Evolutionary conservation across 352 stramenopile genomes (phyloP), one percentile per base, ranked within the genome.

Genomic region (Phytophthora parvispora): DNA sequence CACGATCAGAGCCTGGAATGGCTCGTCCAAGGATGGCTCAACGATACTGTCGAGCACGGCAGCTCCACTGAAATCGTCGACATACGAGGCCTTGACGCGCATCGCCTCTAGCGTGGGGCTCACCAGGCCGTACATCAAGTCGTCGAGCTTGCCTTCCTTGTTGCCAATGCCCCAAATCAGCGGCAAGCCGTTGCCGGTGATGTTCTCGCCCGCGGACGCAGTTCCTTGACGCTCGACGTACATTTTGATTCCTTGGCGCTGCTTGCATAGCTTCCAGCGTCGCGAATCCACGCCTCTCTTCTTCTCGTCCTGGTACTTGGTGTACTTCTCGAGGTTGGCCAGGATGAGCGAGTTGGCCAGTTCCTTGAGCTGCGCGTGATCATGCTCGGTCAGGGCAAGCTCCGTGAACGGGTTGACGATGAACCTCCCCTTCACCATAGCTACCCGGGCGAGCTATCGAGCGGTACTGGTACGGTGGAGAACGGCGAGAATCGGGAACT

Each of bases 41-140:
- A 80, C 57, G 36, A 91, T 80, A 16, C 77, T 87, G 55, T 81
- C 81, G 40, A 92, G 74, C 36, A 92, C 75, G 5, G 78, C 78
- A 28, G 69, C 75, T 45, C 80, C 81, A 20, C 75, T 78, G 51
- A 89, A 76, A 47, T 89, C 80, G 15, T 81, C 55, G 3, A 79
- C 72, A 54, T 83, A 75, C 12, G 72, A 80, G 36, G 75, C 75
- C 64, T 87, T 81, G 51, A 89, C 65, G 28, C 75, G 78, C 81
- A 89, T 87, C 1, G 71, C 47, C 54, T 87, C 81, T 27, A 81
- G 66, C 25, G 78, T 86, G 16, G 75, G 58, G 48, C 80, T 86
- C 18, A 86, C 67, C 15, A 83, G 60, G 16, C 81, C 81, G 32
- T 82, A 80, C 63, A 89, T 76, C 34, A 84, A 62, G 59, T 89